Evolutionary conservation across 495 filamentous ascomycete genomes (phyloP).

Genomic region (Cladorrhinum samala): DNA sequence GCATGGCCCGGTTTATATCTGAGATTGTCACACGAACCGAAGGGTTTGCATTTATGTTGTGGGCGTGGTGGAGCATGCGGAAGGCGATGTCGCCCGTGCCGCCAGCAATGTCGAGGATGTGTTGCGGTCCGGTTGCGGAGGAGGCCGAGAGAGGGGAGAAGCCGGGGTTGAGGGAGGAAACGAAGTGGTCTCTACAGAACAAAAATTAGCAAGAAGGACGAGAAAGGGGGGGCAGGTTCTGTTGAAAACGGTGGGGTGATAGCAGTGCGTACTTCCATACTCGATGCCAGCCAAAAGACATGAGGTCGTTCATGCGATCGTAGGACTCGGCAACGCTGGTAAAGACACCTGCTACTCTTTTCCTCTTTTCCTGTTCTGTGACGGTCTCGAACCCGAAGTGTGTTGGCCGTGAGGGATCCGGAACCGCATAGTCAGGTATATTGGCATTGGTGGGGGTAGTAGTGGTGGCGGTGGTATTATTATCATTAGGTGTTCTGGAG

Average conservation of each 20-base stretch:
- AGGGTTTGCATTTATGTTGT: constrained; percentile 72
- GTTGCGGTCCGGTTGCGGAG: constrained; percentile 40
- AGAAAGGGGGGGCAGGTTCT: background rate
- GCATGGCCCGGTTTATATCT: constrained; percentile 95
- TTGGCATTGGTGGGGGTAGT: constrained; percentile 2
- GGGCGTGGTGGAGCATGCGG: constrained; percentile 87
- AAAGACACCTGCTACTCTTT: constrained; percentile 76
- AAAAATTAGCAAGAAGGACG: constrained; percentile 1
- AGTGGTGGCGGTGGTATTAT: constrained; percentile 17
- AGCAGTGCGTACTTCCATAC: constrained; percentile 76
- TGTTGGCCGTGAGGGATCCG: constrained; percentile 59
- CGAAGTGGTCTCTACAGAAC: constrained; percentile 71
- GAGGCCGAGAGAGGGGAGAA: constrained; percentile 45
- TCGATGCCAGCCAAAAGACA: constrained; percentile 95
- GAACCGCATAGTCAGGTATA: constrained; percentile 28
- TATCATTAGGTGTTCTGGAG: constrained; percentile 1
- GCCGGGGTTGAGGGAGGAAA: constrained; percentile 84
- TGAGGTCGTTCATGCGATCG: constrained; percentile 98
- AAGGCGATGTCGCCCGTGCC: constrained; percentile 98
- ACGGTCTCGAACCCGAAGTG: constrained; percentile 94
- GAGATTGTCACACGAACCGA: constrained; percentile 77
- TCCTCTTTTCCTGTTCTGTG: constrained; percentile 67
- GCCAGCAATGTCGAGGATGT: constrained; percentile 94
- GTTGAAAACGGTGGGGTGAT: too few relatives aligned
- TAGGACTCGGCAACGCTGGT: constrained; percentile 88